phyloP scores from a whole-genome alignment of 2,329 filamentous ascomycete species.

The Talaromyces atroroseus region DNA sequence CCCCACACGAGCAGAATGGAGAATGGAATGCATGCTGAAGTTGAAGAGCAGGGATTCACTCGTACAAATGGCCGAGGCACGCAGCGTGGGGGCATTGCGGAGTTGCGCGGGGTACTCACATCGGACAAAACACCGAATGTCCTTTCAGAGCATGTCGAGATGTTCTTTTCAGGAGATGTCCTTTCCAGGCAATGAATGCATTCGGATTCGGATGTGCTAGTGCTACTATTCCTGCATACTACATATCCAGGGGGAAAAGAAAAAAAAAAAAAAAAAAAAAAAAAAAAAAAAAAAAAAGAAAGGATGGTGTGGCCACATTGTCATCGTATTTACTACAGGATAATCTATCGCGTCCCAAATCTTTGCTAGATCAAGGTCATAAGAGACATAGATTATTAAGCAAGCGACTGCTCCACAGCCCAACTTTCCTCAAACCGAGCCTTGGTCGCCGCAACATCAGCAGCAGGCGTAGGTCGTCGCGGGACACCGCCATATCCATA shows the following conservation, averaged over 20 bases:
- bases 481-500: slow-evolving; percentile 77
- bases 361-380: neutral
- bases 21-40: neutral
- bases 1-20: neutral
- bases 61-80: no score
- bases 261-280: no score
- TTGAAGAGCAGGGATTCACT: no score
- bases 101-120: slow-evolving; percentile 2
- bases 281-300: no score
- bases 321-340: neutral
- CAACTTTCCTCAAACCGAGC: slow-evolving; percentile 35
- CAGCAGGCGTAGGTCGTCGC: slow-evolving; percentile 57
- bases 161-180: no score
- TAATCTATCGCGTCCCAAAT: neutral
- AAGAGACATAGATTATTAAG: neutral
- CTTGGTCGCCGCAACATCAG: slow-evolving; percentile 32
- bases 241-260: no score
- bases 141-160: no score
- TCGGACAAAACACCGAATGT: slow-evolving; percentile 1
- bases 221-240: no score
- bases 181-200: no score
- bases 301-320: no score
- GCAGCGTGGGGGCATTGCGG: neutral
- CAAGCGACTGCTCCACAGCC: slow-evolving; percentile 31
- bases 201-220: no score